Percentiles rank a stretch among this genome's conserved stretches.
These are phyloP conservation scores for Leccinum rimulosum DNA, from an alignment of 768 basidiomycete genomes.

Conservation along the genomic window DNA sequence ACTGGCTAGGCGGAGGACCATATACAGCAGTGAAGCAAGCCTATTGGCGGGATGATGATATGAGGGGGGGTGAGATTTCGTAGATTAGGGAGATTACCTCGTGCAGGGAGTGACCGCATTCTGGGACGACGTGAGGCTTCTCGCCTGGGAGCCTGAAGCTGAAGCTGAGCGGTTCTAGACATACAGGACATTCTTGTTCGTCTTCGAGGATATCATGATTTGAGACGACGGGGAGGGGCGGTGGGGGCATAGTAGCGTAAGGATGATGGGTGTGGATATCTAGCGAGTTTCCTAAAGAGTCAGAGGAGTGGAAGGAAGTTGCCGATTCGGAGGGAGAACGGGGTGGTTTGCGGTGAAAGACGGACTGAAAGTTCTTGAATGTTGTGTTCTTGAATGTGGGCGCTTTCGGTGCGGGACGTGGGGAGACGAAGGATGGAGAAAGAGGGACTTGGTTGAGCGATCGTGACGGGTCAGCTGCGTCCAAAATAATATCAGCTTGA, in stretches of 20 bases:
- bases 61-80: conserved; percentile 1
- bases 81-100: conserved; percentile 48
- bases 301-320: conserved; percentile 48
- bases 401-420: conserved; percentile 31
- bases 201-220: conserved; percentile 61
- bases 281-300: conserved; percentile 36
- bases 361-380: conserved; percentile 45
- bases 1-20: conserved; percentile 72
- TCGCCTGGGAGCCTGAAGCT: conserved; percentile 92
- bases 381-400: conserved; percentile 34
- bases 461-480: conserved; percentile 20
- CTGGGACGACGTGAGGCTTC: conserved; percentile 95
- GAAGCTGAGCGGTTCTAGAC: conserved; percentile 91
- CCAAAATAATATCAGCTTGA: conserved; percentile 37
- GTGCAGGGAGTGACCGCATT: conserved; percentile 98
- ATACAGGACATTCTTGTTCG: conserved; percentile 93
- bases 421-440: conserved; percentile 44
- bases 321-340: conserved; percentile 49
- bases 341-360: conserved; percentile 47
- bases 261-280: conserved; percentile 46
- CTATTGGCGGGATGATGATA: conserved; percentile 36
- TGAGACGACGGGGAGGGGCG: conserved; percentile 73
- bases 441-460: conserved; percentile 29
- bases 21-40: conserved; percentile 98
- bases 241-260: conserved; percentile 58